Conservation (phyloP, 108 stramenopile species). For the Fragilariopsis cylindrus region DNA sequence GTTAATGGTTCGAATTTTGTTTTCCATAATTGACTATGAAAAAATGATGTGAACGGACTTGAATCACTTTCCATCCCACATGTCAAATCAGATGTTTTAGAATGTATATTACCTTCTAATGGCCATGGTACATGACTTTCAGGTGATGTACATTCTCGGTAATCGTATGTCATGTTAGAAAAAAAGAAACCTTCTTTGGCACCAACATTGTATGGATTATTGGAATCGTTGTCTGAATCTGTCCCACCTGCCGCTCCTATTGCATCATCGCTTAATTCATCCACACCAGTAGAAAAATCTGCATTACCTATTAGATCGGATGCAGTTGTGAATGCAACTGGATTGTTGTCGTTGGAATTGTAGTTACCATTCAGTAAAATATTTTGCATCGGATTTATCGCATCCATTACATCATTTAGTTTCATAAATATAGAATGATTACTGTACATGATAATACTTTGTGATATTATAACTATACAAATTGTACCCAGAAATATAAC, state of each 20-base stretch:
- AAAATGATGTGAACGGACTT: neutral
- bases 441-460: slow-evolving; percentile 10
- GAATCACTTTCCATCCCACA: slow-evolving; percentile 8
- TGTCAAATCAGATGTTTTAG: slow-evolving; percentile 5
- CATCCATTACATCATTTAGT: slow-evolving; percentile 11
- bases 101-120: slow-evolving; percentile 7
- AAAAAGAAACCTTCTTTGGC: slow-evolving; percentile 15
- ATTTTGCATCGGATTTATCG: slow-evolving; percentile 1
- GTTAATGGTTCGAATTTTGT: slow-evolving; percentile 1
- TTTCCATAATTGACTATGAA: slow-evolving; percentile 10
- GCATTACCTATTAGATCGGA: too few relatives aligned
- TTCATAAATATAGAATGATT: slow-evolving; percentile 15
- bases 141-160: slow-evolving; percentile 16
- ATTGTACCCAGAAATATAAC: slow-evolving; percentile 10
- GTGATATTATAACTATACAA: neutral
- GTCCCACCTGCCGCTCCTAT: too few relatives aligned
- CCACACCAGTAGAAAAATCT: too few relatives aligned
- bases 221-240: neutral
- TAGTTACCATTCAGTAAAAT: neutral
- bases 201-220: neutral
- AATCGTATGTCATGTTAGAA: slow-evolving; percentile 6
- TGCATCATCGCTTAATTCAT: too few relatives aligned
- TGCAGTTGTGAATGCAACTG: neutral
- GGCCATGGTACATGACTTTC: slow-evolving; percentile 19
- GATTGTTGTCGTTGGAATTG: neutral